Evolutionary conservation across 2,329 filamentous ascomycete genomes (phyloP), one percentile per base, ranked within the genome.

Genomic region (Immersiporthe knoxdaviesiana): DNA sequence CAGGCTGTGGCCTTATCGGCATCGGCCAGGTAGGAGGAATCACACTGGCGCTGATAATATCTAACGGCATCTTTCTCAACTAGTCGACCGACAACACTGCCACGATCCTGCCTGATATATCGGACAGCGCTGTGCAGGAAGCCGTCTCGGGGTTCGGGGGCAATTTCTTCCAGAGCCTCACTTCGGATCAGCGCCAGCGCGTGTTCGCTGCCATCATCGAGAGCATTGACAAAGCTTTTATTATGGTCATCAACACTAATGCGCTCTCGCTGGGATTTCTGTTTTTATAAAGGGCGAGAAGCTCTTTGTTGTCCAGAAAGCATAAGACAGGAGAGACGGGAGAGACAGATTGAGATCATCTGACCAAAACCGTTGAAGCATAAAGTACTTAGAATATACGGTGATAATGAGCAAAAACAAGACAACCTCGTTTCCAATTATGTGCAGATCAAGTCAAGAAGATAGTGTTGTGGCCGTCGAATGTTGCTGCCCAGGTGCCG

Each of bases 51-150:
- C 71, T 80, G 11, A 76, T 75, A 11, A 79, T 81, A 54, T 74
- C 78, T 39, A 77, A 76, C 52, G 72, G 74, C 1, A 74, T 80
- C n/a, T 81, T 79, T 72, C 73, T 80, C 60, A 80, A 79, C 67
- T 14, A 59, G 30, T n/a, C 41, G 37, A 50, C 39, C 10, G 7
- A 27, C 56, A 47, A 50, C 35, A 58, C 65, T 44, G 61, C 63
- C 10, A 37, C 58, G 14, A 47, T 65, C 44, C 37, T 69, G 30
- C 56, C 63, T 2, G 41, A 56, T 24, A 7, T 68, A n/a, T 12
- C 63, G 18, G 24, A 52, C 27, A 56, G 52, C 52, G 24, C 52
- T 32, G 52, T 56, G n/a, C 52, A 56, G 16, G 24, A 56, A 56
- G 52, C 52, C 30, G 52, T 56, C 52, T 32, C 52, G 24, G 24